These are phyloP conservation scores for Arthrobotrys pseudoclavata DNA, from an alignment of 2,329 filamentous ascomycete species.

Conservation along the genomic window DNA sequence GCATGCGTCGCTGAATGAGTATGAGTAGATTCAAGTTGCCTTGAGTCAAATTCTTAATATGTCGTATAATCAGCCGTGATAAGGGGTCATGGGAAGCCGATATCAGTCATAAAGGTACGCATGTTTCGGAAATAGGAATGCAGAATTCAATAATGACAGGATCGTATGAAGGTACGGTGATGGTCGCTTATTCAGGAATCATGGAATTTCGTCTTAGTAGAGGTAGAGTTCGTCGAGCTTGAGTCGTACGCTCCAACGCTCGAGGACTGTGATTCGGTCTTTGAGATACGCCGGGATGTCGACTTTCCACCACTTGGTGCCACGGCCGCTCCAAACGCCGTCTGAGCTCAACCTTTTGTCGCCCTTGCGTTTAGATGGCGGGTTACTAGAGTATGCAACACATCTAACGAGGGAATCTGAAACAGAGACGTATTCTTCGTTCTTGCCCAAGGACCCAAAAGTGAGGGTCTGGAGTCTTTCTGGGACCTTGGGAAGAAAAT, in stretches of 20 bases:
- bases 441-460: slow-evolving; percentile 57
- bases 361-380: slow-evolving; percentile 51
- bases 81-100: slow-evolving; percentile 47
- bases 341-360: slow-evolving; percentile 53
- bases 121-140: slow-evolving; percentile 18
- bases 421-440: slow-evolving; percentile 58
- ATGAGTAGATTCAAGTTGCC: slow-evolving; percentile 57
- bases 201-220: slow-evolving; percentile 31
- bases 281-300: slow-evolving; percentile 52
- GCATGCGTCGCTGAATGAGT: slow-evolving; percentile 37
- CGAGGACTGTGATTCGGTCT: slow-evolving; percentile 55
- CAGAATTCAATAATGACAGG: slow-evolving; percentile 41
- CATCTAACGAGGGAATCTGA: slow-evolving; percentile 56
- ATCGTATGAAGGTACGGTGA: slow-evolving; percentile 29
- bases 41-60: slow-evolving; percentile 54
- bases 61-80: slow-evolving; percentile 44
- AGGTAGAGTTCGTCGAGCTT: slow-evolving; percentile 60
- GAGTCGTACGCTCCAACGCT: slow-evolving; percentile 54
- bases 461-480: slow-evolving; percentile 56
- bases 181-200: slow-evolving; percentile 20
- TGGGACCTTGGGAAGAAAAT: slow-evolving; percentile 53
- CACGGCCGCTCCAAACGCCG: slow-evolving; percentile 57
- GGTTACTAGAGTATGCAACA: slow-evolving; percentile 55
- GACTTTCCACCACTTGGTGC: slow-evolving; percentile 57
- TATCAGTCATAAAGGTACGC: slow-evolving; percentile 41